These are phyloP conservation scores for Phaeomoniella chlamydospora DNA, from an alignment of 2,329 filamentous ascomycete species.

Conservation along the genomic window DNA sequence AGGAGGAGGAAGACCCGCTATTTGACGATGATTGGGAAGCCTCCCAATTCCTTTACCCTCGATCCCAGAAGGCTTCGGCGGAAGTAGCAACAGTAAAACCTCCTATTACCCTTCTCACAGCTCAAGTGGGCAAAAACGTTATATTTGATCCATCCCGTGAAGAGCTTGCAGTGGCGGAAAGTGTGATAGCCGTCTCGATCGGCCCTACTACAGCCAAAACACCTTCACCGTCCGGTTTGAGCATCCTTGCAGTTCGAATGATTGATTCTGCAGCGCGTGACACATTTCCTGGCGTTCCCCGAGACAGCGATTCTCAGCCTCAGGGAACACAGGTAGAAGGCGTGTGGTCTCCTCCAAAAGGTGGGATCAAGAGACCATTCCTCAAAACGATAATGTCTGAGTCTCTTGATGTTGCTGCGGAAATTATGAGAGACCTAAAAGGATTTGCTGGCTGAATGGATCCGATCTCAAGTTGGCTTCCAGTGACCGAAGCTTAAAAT, in stretches of 20 bases:
- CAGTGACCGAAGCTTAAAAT: too few species aligned
- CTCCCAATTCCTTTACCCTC: slow-evolving; percentile 61
- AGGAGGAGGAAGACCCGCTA: slow-evolving; percentile 86
- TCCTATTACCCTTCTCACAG: slow-evolving; percentile 79
- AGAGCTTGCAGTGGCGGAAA: slow-evolving; percentile 85
- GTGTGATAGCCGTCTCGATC: slow-evolving; percentile 73
- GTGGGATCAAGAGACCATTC: slow-evolving; percentile 63
- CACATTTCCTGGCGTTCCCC: slow-evolving; percentile 54
- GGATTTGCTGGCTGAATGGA: slow-evolving; percentile 35
- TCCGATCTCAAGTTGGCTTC: too few species aligned
- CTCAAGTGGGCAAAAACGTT: slow-evolving; percentile 72
- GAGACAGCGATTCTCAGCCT: slow-evolving; percentile 28
- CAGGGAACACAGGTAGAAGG: slow-evolving; percentile 43
- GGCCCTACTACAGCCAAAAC: slow-evolving; percentile 33
- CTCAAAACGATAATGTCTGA: slow-evolving; percentile 58
- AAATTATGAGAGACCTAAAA: slow-evolving; percentile 70
- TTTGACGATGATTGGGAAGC: slow-evolving; percentile 98
- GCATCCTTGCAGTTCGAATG: slow-evolving; percentile 54
- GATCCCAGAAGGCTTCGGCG: slow-evolving; percentile 15
- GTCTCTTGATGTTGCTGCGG: slow-evolving; percentile 56
- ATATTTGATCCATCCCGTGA: slow-evolving; percentile 88
- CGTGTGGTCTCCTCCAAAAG: slow-evolving; percentile 75
- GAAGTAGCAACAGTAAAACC: slow-evolving; percentile 39
- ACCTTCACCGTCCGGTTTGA: slow-evolving; percentile 24
- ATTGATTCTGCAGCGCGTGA: slow-evolving; percentile 61